phyloP scores from a whole-genome alignment of 2,329 filamentous ascomycete species.

The Lasiodiplodia gonubiensis region DNA sequence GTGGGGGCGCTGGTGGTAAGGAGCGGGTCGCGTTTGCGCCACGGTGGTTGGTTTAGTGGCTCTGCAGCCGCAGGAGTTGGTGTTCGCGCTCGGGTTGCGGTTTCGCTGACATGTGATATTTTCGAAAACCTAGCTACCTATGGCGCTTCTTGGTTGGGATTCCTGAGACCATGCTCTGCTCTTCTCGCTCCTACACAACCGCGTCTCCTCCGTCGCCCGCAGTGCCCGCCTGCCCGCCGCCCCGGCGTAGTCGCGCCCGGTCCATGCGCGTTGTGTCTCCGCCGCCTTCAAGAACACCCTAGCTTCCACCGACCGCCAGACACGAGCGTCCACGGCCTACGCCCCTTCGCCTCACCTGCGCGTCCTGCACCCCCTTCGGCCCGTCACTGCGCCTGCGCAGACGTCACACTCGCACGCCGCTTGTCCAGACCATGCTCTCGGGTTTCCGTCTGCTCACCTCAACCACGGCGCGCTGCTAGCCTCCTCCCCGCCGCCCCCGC shows the following conservation, averaged over 20 bases:
- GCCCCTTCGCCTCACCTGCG: not conserved
- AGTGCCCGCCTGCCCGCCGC: not conserved
- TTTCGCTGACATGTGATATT: conserved; percentile 10
- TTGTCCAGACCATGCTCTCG: not conserved
- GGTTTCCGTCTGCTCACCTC: conserved; percentile 6
- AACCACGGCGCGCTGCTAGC: conserved; percentile 20
- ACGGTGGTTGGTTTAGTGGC: not conserved
- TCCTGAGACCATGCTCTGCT: conserved; percentile 20
- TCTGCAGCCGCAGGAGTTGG: no score
- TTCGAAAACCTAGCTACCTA: no score
- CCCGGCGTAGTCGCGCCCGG: not conserved
- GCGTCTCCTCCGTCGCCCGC: conserved; percentile 10
- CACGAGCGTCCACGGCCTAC: conserved; percentile 1
- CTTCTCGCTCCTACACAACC: conserved; percentile 13
- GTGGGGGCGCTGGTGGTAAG: not conserved
- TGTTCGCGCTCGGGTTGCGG: no score
- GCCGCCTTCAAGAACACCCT: conserved; percentile 15
- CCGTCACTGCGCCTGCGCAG: conserved; percentile 14
- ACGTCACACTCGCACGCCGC: conserved; percentile 1
- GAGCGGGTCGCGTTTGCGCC: not conserved
- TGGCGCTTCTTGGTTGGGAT: conserved; percentile 23
- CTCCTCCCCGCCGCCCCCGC: conserved; percentile 7
- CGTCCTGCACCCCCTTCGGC: conserved; percentile 6
- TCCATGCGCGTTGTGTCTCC: conserved; percentile 6
- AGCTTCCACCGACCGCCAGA: conserved; percentile 13